Evolutionary conservation across 805 yeast species (phyloP), one percentile per base, ranked within the genome.

Genomic region (Yueomyces sp.): DNA sequence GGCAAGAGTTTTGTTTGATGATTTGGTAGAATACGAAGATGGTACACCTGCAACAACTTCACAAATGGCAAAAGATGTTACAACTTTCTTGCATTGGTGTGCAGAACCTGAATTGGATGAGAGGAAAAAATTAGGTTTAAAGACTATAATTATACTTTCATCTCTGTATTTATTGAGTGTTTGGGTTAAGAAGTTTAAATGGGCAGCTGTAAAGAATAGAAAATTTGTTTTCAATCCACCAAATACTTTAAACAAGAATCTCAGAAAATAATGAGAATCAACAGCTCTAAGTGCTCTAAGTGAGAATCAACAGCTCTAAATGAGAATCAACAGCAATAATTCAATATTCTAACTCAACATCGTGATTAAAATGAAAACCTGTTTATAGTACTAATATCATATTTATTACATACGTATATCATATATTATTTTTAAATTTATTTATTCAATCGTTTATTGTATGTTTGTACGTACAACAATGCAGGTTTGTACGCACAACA

Each of bases 31-130:
- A 74, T 92, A 80, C 70, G 98, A 92, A 67, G 98, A 92, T 66
- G 98, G 98, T 63, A 92, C 98, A 47, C 95, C 94, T 47, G 97
- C 98, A 44, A 80, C 97, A 44, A 83, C 97, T 51, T 81, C 97
- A 45, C 98, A 92, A 74, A 88, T 90, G 97, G 98, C 98, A 55
- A 92, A 92, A 76, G 98, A 92, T 68, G 98, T 92, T 45, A 71
- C 86, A 50, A 79, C 86, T 43, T 92, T 92, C 82, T 79, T 92
- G 67, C 84, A 88, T 77, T 92, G 98, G 98, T 86, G 96, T 52
- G 72, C 96, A 47, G 96, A 87, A 72, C 98, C 98, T 49, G 98
- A 92, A 73, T 96, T 84, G 59, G 98, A 92, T 60, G 96, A 87
- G 64, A 84, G 98, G 74, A 92, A 92, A 81, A 85, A 82, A 72